phyloP scores from a whole-genome alignment of 768 basidiomycete species.

The Leccinum boreale region DNA sequence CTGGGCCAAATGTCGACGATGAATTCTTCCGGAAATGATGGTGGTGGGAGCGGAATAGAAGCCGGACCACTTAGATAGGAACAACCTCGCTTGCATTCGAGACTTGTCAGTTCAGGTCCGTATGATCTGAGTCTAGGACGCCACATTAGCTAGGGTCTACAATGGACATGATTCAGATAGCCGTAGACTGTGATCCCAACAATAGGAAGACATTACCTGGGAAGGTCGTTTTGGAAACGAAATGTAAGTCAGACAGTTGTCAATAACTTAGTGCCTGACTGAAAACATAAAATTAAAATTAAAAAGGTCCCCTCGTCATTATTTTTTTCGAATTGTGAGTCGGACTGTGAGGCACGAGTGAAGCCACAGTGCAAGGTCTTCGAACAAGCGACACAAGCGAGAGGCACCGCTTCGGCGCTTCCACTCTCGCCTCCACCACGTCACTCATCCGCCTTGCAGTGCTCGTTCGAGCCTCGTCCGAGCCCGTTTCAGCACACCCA shows the following conservation, averaged over 20 bases:
- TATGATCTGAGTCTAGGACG: neutral
- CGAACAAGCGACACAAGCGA: too few relatives aligned
- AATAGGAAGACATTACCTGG: neutral
- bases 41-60: neutral
- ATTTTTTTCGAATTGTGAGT: too few relatives aligned
- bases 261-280: neutral
- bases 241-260: neutral
- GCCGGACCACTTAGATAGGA: neutral
- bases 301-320: neutral
- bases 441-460: too few relatives aligned
- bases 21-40: neutral
- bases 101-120: neutral
- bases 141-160: neutral
- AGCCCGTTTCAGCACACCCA: too few relatives aligned
- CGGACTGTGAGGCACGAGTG: too few relatives aligned
- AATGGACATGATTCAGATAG: neutral
- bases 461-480: too few relatives aligned
- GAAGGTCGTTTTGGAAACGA: neutral
- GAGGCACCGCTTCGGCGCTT: too few relatives aligned
- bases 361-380: too few relatives aligned
- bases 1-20: neutral
- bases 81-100: neutral
- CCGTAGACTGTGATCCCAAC: neutral
- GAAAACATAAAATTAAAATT: neutral
- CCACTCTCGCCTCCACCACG: too few relatives aligned